Conservation (phyloP, 2,329 filamentous ascomycete genomes). For the Colletotrichum euphorbiae region DNA sequence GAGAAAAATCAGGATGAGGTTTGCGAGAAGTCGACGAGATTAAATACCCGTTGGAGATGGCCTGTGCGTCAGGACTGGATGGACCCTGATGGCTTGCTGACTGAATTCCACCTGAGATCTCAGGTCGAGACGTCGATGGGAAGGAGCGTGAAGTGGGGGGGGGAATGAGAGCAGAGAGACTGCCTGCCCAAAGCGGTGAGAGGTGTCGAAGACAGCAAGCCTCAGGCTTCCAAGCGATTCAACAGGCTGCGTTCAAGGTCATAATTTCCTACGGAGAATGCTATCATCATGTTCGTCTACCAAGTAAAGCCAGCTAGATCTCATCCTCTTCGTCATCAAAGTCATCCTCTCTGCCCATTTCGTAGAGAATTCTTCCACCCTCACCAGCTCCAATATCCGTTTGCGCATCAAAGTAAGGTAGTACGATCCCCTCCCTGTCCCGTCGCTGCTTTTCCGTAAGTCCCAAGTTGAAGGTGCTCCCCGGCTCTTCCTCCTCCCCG, state of each 20-base stretch:
- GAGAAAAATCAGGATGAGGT: background rate
- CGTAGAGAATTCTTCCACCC: constrained; percentile 93
- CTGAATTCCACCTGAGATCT: no score
- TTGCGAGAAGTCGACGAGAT: background rate
- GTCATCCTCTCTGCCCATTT: constrained; percentile 96
- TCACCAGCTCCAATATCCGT: constrained; percentile 81
- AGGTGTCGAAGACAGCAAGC: no score
- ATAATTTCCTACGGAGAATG: background rate
- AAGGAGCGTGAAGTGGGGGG: no score
- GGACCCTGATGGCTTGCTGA: no score
- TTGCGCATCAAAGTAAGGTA: constrained; percentile 98
- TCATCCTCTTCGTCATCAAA: constrained; percentile 98
- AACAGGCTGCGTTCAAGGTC: background rate
- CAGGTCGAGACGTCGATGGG: no score
- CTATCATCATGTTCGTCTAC: background rate
- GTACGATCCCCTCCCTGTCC: constrained; percentile 87
- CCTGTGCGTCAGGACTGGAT: background rate
- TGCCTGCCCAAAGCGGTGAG: no score
- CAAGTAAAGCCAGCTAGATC: constrained; percentile 62
- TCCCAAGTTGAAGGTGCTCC: constrained; percentile 86
- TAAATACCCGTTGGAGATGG: constrained; percentile 6
- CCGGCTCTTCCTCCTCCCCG: constrained; percentile 63
- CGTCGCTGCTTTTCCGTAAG: constrained; percentile 90
- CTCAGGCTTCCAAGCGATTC: no score
- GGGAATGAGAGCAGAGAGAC: no score